Evolutionary conservation across 139 green algal species (phyloP).

Genomic region (Mesotaenium endlicherianum): DNA sequence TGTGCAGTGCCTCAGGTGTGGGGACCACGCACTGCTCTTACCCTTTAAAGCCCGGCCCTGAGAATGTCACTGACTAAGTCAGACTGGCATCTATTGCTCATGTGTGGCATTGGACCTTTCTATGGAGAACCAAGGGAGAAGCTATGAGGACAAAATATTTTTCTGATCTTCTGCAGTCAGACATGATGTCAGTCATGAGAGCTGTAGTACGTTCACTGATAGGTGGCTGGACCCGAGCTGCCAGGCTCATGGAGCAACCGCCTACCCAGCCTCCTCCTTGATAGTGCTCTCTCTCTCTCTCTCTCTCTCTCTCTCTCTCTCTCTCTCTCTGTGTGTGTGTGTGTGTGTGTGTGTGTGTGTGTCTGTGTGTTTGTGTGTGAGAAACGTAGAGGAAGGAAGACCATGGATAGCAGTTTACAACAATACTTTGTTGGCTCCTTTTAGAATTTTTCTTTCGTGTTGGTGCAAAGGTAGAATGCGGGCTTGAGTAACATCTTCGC

Average conservation of each 20-base stretch:
- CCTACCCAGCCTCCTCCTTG: background rate
- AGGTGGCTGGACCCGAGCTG: too few relatives aligned
- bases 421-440: too few relatives aligned
- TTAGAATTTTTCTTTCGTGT: too few relatives aligned
- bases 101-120: background rate
- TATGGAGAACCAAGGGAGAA: background rate
- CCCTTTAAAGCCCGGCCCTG: too few relatives aligned
- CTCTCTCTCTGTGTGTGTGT: background rate
- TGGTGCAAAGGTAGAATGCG: too few relatives aligned
- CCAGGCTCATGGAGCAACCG: background rate
- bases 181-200: too few relatives aligned
- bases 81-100: background rate
- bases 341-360: background rate
- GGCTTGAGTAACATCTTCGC: too few relatives aligned
- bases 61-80: background rate
- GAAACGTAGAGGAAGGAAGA: too few relatives aligned
- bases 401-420: too few relatives aligned
- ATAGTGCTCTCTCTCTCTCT: conserved; percentile 11
- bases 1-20: conserved; percentile 28
- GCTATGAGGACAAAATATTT: background rate
- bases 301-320: conserved; percentile 29
- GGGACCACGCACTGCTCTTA: too few relatives aligned
- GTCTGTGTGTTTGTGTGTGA: too few relatives aligned
- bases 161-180: background rate
- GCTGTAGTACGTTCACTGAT: too few relatives aligned